Evolutionary conservation across 2,329 filamentous ascomycete genomes (phyloP), one percentile per base, ranked within the genome.

Genomic region (Zasmidium citrigriseum): DNA sequence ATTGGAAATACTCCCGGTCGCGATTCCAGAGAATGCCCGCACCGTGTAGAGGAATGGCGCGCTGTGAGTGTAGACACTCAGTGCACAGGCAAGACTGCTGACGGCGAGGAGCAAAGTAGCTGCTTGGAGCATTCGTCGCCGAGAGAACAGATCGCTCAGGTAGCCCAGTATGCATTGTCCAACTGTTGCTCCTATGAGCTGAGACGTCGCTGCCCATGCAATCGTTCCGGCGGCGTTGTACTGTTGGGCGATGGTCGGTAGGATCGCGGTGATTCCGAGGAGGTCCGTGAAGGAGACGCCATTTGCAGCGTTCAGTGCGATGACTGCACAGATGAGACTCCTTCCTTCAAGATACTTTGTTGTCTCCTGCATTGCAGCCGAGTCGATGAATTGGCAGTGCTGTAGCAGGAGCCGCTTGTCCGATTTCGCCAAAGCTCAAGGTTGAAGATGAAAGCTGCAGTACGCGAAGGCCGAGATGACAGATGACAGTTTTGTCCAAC

Each of bases 91-190:
- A 11, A 65, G 18, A 2, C 55, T 29, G 11, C 55, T 55, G 10
- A 59, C 9, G 5, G 56, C 23, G 20, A 62, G 50, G 14, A 61
- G n/a, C 1, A 27, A 22, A 25, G 59, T 25, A 4, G 59, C 57
- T 12, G 53, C 38, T 25, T 63, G 24, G 18, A 68, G 52, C 64
- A 68, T 67, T 27, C 53, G 53, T 34, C 62, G 50, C 10, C 66
- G 58, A 9, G 59, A 58, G 20, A 63, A 64, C 16, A 63, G 29
- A 46, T 68, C 63, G 60, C 63, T 65, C 45, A 67, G 23, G 25
- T 68, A 68, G 11, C 65, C 65, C 5, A 66, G 52, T 11, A 66
- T 45, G 27, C 58, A 59, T 44, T 64, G 59, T 34, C 65, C 65
- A 44, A 65, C 58, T 5, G 56, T 58, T 2, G 61, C 63, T 11